Base-by-base conservation (phyloP, 108 stramenopile genomes). In the Pelagomonas calceolata region DNA sequence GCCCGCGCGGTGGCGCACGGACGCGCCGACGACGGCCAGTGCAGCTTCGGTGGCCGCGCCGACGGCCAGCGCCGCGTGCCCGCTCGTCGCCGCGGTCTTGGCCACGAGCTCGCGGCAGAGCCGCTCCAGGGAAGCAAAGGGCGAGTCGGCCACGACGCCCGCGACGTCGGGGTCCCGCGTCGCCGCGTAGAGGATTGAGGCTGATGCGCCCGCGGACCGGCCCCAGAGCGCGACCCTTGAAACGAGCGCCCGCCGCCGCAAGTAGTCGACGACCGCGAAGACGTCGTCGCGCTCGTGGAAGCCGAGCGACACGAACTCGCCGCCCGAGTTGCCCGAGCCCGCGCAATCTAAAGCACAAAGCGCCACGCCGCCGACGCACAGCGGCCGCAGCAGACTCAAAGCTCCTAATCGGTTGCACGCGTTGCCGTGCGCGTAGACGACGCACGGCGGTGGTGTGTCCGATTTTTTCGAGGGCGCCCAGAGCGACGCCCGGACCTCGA, bases 121-220 rank as follows among this genome's bases (percentile, higher is more conserved):
- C 63, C 73, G 70, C 30, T 46, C 36, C 39, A 86, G 79, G 66
- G 76, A 71, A 0, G 79, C 65, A 66, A 84, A 86, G 44, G 86
- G 75, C 37, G 76, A 78, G 70, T 86, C 86, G 0, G 85, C 79
- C 5, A 86, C 76, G 77, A 82, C 81, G 66, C 66, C 79, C n/a
- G 79, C 82, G 66, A 83, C 78, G 69, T 34, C 65, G 30, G 83
- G 83, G 70, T 86, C 86, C n/a, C 85, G 63, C 65, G 82, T 82
- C 1, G 76, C 79, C 51, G 51, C 51, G 70, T 85, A 83, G 69
- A 86, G 36, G 35, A 86, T 81, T 12, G 86, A 80, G 17, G 86
- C 85, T 17, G 83, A 82, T 10, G 86, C 86, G 65, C 86, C 86
- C 86, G 85, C 85, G 63, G 72, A 75, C 36, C 86, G 82, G 10